Conservation (phyloP, 2,329 filamentous ascomycete genomes). For the Monosporascus sp. region DNA sequence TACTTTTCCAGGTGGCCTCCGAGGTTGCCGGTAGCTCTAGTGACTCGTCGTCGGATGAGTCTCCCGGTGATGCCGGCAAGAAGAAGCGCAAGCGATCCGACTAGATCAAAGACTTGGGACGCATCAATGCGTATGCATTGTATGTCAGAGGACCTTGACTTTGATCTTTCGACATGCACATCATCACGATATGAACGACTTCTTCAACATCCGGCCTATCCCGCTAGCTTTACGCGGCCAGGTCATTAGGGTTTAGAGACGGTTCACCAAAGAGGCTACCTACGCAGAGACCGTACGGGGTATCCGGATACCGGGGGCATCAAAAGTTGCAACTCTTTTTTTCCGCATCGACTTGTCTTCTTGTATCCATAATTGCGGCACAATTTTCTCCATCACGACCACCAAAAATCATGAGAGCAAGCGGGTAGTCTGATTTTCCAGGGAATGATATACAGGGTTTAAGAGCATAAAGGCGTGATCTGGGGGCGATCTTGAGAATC, state of each 20-base stretch:
- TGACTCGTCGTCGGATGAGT: constrained; percentile 52
- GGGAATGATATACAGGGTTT: constrained; percentile 18
- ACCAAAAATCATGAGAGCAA: constrained; percentile 15
- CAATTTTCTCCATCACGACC: constrained; percentile 30
- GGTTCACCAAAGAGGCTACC: constrained; percentile 12
- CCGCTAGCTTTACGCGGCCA: constrained; percentile 25
- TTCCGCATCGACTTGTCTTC: constrained; percentile 34
- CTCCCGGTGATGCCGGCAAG: constrained; percentile 45
- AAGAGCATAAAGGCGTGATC: constrained; percentile 22
- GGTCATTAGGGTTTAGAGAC: constrained; percentile 24
- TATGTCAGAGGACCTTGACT: neutral
- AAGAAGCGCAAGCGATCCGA: constrained; percentile 78
- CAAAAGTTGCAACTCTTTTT: constrained; percentile 33
- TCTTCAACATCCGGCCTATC: constrained; percentile 27
- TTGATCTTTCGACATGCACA: constrained; percentile 27
- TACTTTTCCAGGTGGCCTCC: constrained; percentile 76
- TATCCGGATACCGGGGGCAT: constrained; percentile 28
- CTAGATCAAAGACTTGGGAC: constrained; percentile 31
- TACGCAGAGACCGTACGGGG: constrained; percentile 14
- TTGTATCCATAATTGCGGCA: constrained; percentile 39
- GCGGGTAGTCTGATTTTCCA: constrained; percentile 12
- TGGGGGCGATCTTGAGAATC: constrained; percentile 20
- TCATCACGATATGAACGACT: constrained; percentile 38
- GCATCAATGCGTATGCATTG: neutral
- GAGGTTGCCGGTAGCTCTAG: constrained; percentile 64